These are phyloP conservation scores for Saitozyma podzolica DNA, from an alignment of 768 basidiomycete genomes.

Conservation along the genomic window DNA sequence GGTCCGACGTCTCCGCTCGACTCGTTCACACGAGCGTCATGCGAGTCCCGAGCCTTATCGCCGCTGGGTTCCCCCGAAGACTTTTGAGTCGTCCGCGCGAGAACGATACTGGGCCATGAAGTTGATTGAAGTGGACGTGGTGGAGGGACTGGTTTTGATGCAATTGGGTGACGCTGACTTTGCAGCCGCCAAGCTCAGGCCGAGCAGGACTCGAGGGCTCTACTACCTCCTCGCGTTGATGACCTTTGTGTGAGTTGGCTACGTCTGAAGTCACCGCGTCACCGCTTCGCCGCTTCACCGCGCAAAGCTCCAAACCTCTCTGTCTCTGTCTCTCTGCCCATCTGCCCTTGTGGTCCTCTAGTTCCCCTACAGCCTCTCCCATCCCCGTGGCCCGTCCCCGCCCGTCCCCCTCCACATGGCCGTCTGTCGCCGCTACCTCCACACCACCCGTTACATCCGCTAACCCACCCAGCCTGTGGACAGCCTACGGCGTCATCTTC, in stretches of 20 bases:
- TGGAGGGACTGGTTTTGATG: neutral
- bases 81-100: neutral
- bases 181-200: slow-evolving; percentile 40
- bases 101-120: neutral
- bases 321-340: too few relatives aligned
- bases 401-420: slow-evolving; percentile 7
- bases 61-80: too few relatives aligned
- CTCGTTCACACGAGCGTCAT: neutral
- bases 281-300: neutral
- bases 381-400: too few relatives aligned
- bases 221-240: slow-evolving; percentile 36
- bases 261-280: neutral
- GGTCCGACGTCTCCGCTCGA: slow-evolving; percentile 6
- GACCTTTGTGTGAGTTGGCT: slow-evolving; percentile 33
- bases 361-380: too few relatives aligned
- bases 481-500: slow-evolving; percentile 50
- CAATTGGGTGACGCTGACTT: slow-evolving; percentile 1
- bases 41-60: too few relatives aligned
- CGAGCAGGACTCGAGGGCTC: slow-evolving; percentile 38
- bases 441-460: slow-evolving; percentile 3
- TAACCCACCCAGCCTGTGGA: slow-evolving; percentile 37
- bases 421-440: neutral
- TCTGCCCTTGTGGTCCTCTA: too few relatives aligned
- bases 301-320: neutral
- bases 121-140: neutral